These are phyloP conservation scores for Syncephalastrum racemosum DNA, from an alignment of 371 early-diverging fungal species.

Conservation along the genomic window DNA sequence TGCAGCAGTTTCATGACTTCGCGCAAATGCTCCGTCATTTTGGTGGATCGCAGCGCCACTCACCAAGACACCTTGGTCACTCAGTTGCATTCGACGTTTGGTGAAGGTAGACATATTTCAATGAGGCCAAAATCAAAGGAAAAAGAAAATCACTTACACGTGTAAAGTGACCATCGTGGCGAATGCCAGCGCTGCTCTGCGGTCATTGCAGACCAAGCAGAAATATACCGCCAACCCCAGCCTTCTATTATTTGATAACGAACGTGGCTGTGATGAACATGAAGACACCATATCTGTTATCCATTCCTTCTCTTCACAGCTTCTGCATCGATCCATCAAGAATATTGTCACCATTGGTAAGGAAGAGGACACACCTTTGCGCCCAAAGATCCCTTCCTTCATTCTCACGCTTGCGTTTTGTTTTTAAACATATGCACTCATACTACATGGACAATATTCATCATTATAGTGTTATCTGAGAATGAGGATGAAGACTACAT, in stretches of 20 bases:
- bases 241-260: slow-evolving; percentile 14
- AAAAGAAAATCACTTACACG: background rate
- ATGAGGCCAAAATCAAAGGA: background rate
- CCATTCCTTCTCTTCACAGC: too few species aligned
- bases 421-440: background rate
- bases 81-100: background rate
- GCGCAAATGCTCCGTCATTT: slow-evolving; percentile 14
- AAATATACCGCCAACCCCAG: slow-evolving; percentile 6
- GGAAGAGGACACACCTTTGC: background rate
- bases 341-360: slow-evolving; percentile 21
- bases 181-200: slow-evolving; percentile 13
- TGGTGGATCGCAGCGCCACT: slow-evolving; percentile 10
- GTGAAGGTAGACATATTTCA: slow-evolving; percentile 6
- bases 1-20: slow-evolving; percentile 9
- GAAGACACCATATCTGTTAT: too few species aligned
- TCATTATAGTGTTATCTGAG: slow-evolving; percentile 27
- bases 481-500: slow-evolving; percentile 39
- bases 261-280: background rate
- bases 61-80: slow-evolving; percentile 3
- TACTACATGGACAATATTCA: background rate
- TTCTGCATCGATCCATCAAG: background rate
- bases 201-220: slow-evolving; percentile 7
- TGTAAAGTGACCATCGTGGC: slow-evolving; percentile 10
- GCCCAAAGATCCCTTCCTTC: slow-evolving; percentile 1
- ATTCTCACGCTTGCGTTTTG: slow-evolving; percentile 2